Evolutionary conservation across 179 eudicot genomes (phyloP).

Genomic region (Silene noctiflora): DNA sequence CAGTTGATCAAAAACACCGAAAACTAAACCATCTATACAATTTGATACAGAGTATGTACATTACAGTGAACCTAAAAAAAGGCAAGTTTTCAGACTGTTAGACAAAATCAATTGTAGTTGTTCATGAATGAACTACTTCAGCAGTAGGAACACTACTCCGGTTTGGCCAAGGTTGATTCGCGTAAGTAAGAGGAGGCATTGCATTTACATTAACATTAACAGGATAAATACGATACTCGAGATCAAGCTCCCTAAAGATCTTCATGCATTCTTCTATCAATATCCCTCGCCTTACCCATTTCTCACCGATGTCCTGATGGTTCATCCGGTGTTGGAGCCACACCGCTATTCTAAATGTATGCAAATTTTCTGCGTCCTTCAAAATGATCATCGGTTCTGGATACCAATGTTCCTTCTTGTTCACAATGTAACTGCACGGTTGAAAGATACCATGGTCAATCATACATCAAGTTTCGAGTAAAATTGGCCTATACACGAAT

Average conservation of each 20-base stretch:
- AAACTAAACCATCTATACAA: too few relatives aligned
- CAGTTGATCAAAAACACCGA: background rate
- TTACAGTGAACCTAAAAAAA: background rate
- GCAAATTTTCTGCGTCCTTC: constrained; percentile 46
- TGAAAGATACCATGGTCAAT: too few relatives aligned
- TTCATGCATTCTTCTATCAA: constrained; percentile 60
- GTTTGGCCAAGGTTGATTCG: constrained; percentile 26
- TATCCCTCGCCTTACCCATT: constrained; percentile 46
- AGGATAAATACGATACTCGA: constrained; percentile 56
- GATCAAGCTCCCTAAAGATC: constrained; percentile 58
- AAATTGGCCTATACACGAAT: too few relatives aligned
- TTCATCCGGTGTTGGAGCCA: constrained; percentile 76
- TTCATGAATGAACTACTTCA: constrained; percentile 19
- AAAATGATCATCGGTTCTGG: constrained; percentile 45
- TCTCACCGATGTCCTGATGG: constrained; percentile 69
- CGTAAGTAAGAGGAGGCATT: constrained; percentile 33
- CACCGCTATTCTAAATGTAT: constrained; percentile 43
- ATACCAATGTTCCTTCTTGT: constrained; percentile 78
- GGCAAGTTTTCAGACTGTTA: background rate
- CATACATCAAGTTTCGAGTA: background rate
- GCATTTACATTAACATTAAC: constrained; percentile 42
- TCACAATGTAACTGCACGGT: constrained; percentile 30
- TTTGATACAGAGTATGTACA: too few relatives aligned
- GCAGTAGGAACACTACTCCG: constrained; percentile 21
- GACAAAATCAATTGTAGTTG: background rate